Percentiles rank a stretch among this genome's conserved stretches.
Conservation (phyloP, 352 stramenopile genomes). For the Phytopythium boreale region DNA sequence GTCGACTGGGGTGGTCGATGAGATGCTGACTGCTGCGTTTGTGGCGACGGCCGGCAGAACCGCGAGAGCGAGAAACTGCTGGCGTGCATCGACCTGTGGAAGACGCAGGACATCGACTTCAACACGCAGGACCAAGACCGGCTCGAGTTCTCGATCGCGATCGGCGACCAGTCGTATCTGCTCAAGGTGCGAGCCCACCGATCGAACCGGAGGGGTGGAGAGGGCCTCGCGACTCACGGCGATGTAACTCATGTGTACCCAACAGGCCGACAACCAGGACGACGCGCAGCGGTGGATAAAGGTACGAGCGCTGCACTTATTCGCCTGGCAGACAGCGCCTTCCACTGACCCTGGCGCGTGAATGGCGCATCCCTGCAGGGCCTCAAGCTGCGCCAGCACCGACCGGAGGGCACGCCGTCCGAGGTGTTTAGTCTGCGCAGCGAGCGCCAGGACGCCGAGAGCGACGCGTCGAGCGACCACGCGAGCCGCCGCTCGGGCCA, state of each 20-base stretch:
- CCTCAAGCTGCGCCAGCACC: slow-evolving; percentile 62
- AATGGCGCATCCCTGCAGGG: slow-evolving; percentile 30
- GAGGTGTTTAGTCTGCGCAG: slow-evolving; percentile 81
- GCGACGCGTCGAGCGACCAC: slow-evolving; percentile 60
- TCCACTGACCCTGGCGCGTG: background rate
- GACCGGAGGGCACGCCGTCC: slow-evolving; percentile 68
- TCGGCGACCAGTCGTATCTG: slow-evolving; percentile 85
- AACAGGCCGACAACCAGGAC: slow-evolving; percentile 64
- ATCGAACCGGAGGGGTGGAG: background rate
- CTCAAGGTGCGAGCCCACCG: slow-evolving; percentile 41
- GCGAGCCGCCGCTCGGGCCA: slow-evolving; percentile 10
- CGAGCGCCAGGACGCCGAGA: slow-evolving; percentile 79
- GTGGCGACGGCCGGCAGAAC: slow-evolving; percentile 32
- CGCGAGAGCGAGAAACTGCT: slow-evolving; percentile 84
- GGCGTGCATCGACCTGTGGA: slow-evolving; percentile 87
- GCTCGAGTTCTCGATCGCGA: slow-evolving; percentile 83
- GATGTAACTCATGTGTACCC: background rate
- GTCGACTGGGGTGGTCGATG: background rate
- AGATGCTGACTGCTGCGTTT: background rate
- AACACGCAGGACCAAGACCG: slow-evolving; percentile 46
- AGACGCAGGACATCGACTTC: slow-evolving; percentile 78
- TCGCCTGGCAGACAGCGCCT: background rate
- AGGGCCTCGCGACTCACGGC: background rate
- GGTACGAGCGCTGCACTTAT: slow-evolving; percentile 12
- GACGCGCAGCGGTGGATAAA: slow-evolving; percentile 60